A percentile compares a stretch with the other conserved stretches of the same genome.
phyloP scores from a whole-genome alignment of 495 filamentous ascomycete species.

The Penicilliopsis zonata region DNA sequence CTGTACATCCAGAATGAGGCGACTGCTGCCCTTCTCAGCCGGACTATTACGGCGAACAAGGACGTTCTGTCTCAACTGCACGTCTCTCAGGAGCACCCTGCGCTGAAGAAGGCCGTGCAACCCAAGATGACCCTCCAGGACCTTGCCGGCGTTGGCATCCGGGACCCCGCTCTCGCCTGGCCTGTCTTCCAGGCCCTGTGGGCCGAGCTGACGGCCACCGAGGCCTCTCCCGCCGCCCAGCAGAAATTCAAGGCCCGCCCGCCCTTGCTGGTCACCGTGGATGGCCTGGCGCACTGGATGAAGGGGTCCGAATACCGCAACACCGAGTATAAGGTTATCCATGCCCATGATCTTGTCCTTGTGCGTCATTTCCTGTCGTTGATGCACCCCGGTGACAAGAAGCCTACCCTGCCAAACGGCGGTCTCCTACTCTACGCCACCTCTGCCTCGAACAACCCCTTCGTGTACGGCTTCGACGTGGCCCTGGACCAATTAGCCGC shows the following conservation, averaged over 20 bases:
- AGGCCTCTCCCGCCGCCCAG: conserved; percentile 27
- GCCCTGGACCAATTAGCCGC: conserved; percentile 43
- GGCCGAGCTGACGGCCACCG: conserved; percentile 56
- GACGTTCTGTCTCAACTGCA: conserved; percentile 44
- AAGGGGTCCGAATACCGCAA: conserved; percentile 58
- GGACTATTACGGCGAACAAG: conserved; percentile 63
- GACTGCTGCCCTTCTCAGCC: conserved; percentile 54
- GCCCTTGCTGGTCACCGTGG: conserved; percentile 65
- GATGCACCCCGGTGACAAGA: conserved; percentile 39
- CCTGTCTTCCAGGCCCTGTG: conserved; percentile 72
- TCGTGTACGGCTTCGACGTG: conserved; percentile 49
- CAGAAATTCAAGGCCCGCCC: conserved; percentile 44
- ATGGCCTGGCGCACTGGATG: conserved; percentile 75
- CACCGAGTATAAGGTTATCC: conserved; percentile 55
- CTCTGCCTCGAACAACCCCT: conserved; percentile 50
- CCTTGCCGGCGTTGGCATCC: conserved; percentile 56
- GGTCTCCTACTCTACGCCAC: conserved; percentile 68
- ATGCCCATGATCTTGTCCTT: conserved; percentile 75
- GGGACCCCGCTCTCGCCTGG: conserved; percentile 67
- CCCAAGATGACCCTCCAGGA: conserved; percentile 51
- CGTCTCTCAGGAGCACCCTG: conserved; percentile 48
- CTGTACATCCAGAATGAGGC: conserved; percentile 71
- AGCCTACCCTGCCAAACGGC: conserved; percentile 53
- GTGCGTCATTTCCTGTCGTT: conserved; percentile 62
- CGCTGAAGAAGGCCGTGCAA: conserved; percentile 39